Evolutionary conservation across 345 rosid genomes (phyloP), one percentile per base, ranked within the genome.

Genomic region (Gossypium anomalum): DNA sequence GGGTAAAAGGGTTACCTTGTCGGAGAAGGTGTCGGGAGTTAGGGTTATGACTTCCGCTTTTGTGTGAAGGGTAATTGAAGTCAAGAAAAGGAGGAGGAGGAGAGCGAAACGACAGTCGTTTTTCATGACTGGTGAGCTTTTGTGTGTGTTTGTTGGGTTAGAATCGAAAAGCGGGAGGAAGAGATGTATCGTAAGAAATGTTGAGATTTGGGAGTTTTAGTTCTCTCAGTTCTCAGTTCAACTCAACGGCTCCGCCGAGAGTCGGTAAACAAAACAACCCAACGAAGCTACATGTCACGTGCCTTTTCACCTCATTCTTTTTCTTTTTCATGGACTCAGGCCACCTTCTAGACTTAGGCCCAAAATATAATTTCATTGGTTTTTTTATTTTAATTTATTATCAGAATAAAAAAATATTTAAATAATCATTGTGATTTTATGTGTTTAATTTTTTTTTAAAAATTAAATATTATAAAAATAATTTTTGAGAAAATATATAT

Each of bases 1-100:
- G 4, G 1, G 27, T 20, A 13, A 20, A 43, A 11, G 27, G 19
- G 13, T 66, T 75, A 95, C 99, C 97, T 95, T 95, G 84, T 91
- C 99, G 48, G 93, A 87, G 87, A 93, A 95, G 58, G 98, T 95
- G 70, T 93, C 97, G 3, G 90, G 90, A 1, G 92, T 93, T 77
- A 93, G 89, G 73, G 94, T 85, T 72, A 95, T 87, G 75, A 95
- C 96, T 86, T 93, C 99, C 7, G 98, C 87, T 67, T 83, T 43
- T 27, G 76, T 20, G 13, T 25, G 75, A 15, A 75, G 63, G 12
- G 79, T 43, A 14, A 82, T 1, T 55, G 62, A 62, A 69, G 56
- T 78, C 53, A 82, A 45, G 7, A 85, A 67, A 34, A 87, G 75
- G 51, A 92, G 69, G 11, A 85, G 1, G 64, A 86, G 75, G 34